A percentile compares a stretch with the other conserved stretches of the same genome.
phyloP scores from a whole-genome alignment of 495 filamentous ascomycete genomes.

The Aspergillus sparsus region DNA sequence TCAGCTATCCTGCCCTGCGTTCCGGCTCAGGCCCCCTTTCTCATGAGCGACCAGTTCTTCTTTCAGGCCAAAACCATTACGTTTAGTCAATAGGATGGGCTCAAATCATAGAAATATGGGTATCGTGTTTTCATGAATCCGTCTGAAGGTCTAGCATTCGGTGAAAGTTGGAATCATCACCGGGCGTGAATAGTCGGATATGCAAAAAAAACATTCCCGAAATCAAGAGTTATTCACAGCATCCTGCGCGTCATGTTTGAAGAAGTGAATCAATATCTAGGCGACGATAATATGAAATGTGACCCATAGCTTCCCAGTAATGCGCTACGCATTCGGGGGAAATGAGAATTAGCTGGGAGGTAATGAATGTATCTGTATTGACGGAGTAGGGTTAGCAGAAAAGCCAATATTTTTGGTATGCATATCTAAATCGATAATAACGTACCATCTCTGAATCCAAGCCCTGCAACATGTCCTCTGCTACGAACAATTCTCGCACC shows the following conservation, averaged over 20 bases:
- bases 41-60: too few relatives aligned
- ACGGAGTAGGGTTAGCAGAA: slow-evolving; percentile 1
- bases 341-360: slow-evolving; percentile 75
- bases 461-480: slow-evolving; percentile 71
- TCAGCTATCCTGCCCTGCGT: too few relatives aligned
- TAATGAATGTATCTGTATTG: slow-evolving; percentile 65
- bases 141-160: too few relatives aligned
- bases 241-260: slow-evolving; percentile 53
- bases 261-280: slow-evolving; percentile 76
- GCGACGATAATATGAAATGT: slow-evolving; percentile 78
- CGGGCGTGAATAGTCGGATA: too few relatives aligned
- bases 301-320: slow-evolving; percentile 77
- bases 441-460: slow-evolving; percentile 70
- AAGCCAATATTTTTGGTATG: neutral
- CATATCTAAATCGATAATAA: slow-evolving; percentile 11
- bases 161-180: too few relatives aligned
- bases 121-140: too few relatives aligned
- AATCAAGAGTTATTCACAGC: too few relatives aligned
- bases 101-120: too few relatives aligned
- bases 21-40: too few relatives aligned
- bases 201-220: too few relatives aligned
- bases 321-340: slow-evolving; percentile 76
- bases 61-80: too few relatives aligned
- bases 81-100: too few relatives aligned
- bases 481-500: slow-evolving; percentile 77